These are phyloP conservation scores for Tilletia caries DNA, from an alignment of 1,284 basidiomycete genomes.

Conservation along the genomic window DNA sequence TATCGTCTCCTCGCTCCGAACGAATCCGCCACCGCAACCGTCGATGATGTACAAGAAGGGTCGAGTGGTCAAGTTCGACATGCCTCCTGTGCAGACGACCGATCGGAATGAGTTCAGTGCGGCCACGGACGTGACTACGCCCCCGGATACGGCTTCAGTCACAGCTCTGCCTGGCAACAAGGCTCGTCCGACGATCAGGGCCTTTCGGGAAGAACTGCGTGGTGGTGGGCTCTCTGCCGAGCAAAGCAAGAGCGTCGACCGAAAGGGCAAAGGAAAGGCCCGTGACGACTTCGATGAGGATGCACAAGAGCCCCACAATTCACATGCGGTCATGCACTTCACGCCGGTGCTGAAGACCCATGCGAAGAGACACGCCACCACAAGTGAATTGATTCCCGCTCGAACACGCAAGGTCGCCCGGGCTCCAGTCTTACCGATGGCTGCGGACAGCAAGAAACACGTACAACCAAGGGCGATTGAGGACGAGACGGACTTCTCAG, in stretches of 20 bases:
- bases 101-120: neutral
- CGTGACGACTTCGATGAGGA: neutral
- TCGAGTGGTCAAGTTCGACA: neutral
- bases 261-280: neutral
- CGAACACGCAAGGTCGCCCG: neutral
- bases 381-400: neutral
- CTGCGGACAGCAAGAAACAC: too few relatives aligned
- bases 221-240: neutral
- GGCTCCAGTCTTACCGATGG: neutral
- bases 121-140: neutral
- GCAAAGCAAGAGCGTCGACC: neutral
- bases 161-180: neutral
- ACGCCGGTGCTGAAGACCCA: neutral
- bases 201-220: neutral
- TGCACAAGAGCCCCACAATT: neutral
- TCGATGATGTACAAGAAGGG: neutral
- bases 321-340: neutral
- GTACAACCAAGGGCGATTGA: too few relatives aligned
- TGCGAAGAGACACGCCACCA: neutral
- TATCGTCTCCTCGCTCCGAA: neutral
- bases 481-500: too few relatives aligned
- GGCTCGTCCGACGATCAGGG: neutral
- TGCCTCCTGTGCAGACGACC: neutral
- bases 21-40: neutral
- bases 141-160: neutral